phyloP scores from a whole-genome alignment of 1,139 yeast species.

The Sugiyamaella pinicola region DNA sequence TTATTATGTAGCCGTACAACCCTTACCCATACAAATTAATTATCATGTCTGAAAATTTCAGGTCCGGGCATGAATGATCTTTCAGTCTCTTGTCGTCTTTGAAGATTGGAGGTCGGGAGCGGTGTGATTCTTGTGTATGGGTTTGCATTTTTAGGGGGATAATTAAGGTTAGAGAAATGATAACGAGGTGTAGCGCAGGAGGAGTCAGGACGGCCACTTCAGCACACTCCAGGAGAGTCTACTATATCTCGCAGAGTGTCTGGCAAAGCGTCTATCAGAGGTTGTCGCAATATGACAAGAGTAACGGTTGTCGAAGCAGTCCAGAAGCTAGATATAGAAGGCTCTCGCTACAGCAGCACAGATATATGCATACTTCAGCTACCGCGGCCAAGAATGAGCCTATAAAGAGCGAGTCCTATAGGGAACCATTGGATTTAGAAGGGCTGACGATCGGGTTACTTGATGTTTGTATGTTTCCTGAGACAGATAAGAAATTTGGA shows the following conservation, averaged over 20 bases:
- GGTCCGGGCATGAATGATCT: too few species aligned
- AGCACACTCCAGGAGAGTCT: background rate
- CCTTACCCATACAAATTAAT: too few species aligned
- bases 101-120: too few species aligned
- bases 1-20: too few species aligned
- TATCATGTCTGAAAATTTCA: too few species aligned
- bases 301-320: too few species aligned
- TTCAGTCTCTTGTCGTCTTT: too few species aligned
- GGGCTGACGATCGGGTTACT: conserved; percentile 8
- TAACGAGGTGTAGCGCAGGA: conserved; percentile 1
- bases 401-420: conserved; percentile 11
- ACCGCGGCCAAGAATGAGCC: background rate
- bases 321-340: background rate
- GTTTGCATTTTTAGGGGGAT: too few species aligned
- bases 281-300: background rate
- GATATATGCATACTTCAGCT: conserved; percentile 8
- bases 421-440: conserved; percentile 14
- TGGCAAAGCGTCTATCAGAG: background rate
- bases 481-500: background rate
- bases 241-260: background rate
- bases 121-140: too few species aligned
- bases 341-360: background rate
- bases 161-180: too few species aligned
- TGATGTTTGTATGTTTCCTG: conserved; percentile 1
- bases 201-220: background rate